Conservation (phyloP, 1,284 basidiomycete genomes). For the Austroboletus rostrupii region DNA sequence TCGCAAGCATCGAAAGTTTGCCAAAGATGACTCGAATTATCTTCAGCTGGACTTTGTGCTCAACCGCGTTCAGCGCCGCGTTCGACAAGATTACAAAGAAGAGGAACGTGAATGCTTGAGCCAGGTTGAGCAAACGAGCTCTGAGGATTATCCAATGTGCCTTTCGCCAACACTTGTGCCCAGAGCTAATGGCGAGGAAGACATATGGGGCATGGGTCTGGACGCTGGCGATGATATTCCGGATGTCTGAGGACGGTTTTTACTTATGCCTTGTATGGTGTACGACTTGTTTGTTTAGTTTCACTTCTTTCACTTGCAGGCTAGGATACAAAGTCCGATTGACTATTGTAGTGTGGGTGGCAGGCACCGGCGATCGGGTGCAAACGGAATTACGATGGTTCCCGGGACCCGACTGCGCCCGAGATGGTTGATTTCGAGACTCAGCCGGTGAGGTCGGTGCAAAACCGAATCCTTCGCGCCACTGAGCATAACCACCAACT, state of each 20-base stretch:
- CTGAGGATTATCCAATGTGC: slow-evolving; percentile 24
- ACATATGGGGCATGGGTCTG: slow-evolving; percentile 19
- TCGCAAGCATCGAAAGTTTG: slow-evolving; percentile 84
- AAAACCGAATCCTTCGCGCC: too few relatives aligned
- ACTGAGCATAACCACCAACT: too few relatives aligned
- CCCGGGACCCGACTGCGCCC: too few relatives aligned
- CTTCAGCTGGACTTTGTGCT: slow-evolving; percentile 79
- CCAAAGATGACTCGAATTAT: slow-evolving; percentile 79
- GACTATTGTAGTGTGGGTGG: too few relatives aligned
- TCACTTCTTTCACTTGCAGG: slow-evolving; percentile 10
- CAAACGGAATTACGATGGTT: too few relatives aligned
- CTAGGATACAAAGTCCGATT: slow-evolving; percentile 16
- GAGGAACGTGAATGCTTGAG: slow-evolving; percentile 18
- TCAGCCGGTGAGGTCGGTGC: too few relatives aligned
- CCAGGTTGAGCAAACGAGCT: slow-evolving; percentile 19
- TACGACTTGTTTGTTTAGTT: slow-evolving; percentile 25
- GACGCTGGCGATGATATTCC: slow-evolving; percentile 21
- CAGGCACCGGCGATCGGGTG: too few relatives aligned
- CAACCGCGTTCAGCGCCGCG: slow-evolving; percentile 65
- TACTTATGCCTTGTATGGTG: slow-evolving; percentile 12
- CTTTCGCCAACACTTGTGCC: slow-evolving; percentile 17
- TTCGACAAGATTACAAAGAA: slow-evolving; percentile 41
- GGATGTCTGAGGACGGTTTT: slow-evolving; percentile 17
- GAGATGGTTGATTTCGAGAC: too few relatives aligned
- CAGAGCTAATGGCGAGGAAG: slow-evolving; percentile 18